Evolutionary conservation across 2,329 filamentous ascomycete genomes (phyloP).

Genomic region (Coleophoma cylindrospora): DNA sequence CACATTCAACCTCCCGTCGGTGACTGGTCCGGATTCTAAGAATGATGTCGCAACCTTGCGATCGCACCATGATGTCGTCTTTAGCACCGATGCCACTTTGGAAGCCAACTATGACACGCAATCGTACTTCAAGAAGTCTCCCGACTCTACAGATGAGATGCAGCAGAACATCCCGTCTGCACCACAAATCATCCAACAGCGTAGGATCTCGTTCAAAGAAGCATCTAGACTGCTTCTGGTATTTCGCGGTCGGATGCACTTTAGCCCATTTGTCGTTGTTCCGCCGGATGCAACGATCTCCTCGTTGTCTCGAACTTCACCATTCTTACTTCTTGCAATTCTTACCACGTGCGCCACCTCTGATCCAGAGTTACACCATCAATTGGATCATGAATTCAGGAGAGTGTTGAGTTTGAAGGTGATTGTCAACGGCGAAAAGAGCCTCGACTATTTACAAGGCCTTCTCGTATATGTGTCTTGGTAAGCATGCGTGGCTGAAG

Average conservation of each 20-base stretch:
- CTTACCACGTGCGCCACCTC: slow-evolving; percentile 18
- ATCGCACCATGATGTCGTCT: slow-evolving; percentile 16
- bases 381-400: slow-evolving; percentile 23
- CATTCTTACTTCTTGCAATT: slow-evolving; percentile 23
- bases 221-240: slow-evolving; percentile 15
- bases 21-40: slow-evolving; percentile 11
- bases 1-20: slow-evolving; percentile 17
- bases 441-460: slow-evolving; percentile 50
- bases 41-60: slow-evolving; percentile 15
- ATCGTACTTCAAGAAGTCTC: not conserved
- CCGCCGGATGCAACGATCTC: slow-evolving; percentile 15
- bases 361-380: slow-evolving; percentile 18
- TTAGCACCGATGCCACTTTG: slow-evolving; percentile 10
- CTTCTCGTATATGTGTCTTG: slow-evolving; percentile 55
- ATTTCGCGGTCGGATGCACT: slow-evolving; percentile 11
- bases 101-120: not conserved
- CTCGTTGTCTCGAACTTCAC: slow-evolving; percentile 16
- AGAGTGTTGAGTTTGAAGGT: slow-evolving; percentile 21
- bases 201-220: slow-evolving; percentile 15
- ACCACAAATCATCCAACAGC: slow-evolving; percentile 10
- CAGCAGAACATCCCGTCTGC: not conserved
- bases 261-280: slow-evolving; percentile 23
- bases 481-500: slow-evolving; percentile 28
- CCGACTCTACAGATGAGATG: not conserved
- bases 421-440: slow-evolving; percentile 52